Base-by-base conservation (phyloP, 2,329 filamentous ascomycete species). In the Pseudogymnoascus sp. region DNA sequence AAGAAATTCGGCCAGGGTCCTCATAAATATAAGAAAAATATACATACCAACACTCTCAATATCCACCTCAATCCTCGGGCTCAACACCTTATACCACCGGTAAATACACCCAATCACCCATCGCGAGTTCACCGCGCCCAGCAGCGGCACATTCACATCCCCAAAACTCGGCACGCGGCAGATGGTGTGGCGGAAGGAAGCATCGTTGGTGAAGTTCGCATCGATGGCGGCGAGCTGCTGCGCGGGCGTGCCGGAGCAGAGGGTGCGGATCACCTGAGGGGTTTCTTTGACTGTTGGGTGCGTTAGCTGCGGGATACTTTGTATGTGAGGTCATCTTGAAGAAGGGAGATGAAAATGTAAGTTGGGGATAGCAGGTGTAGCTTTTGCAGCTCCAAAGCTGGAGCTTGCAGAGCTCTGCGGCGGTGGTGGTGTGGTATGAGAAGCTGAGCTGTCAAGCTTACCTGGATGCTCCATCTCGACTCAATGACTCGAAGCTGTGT, bases 41-140 rank as follows among this genome's bases (percentile, higher is more conserved):
- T n/a, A 70, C 74, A 42, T 71, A 83, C 82, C 78, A 45, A 74
- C 73, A 3, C 80, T 82, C 65, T 90, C 82, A 15, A 96, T 78
- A 1, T 81, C 76, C 10, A 93, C 75, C 45, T 86, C 80, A 66
- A 94, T 89, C 15, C 79, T 77, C 0, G 92, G 92, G 64, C 86
- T 90, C 71, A 96, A 78, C 66, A 93, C 88, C 70, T 91, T 90
- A 74, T 95, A 93, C 89, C 88, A 92, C 40, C 85, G 83, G 70
- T 90, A 95, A 62, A 96, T 87, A 67, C 81, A 79, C 58, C 82
- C 76, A 15, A 95, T 79, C 5, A 89, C 71, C 75, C 80, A 84
- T 45, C 89, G 80, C 8, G 88, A 92, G 65, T 87, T 83, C 25
- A 83, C 61, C 10, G 70, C 64, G 6, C 74, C 73, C 0, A 77